phyloP scores from a whole-genome alignment of 2,329 filamentous ascomycete genomes.

The Ascochyta viciae-villosae region DNA sequence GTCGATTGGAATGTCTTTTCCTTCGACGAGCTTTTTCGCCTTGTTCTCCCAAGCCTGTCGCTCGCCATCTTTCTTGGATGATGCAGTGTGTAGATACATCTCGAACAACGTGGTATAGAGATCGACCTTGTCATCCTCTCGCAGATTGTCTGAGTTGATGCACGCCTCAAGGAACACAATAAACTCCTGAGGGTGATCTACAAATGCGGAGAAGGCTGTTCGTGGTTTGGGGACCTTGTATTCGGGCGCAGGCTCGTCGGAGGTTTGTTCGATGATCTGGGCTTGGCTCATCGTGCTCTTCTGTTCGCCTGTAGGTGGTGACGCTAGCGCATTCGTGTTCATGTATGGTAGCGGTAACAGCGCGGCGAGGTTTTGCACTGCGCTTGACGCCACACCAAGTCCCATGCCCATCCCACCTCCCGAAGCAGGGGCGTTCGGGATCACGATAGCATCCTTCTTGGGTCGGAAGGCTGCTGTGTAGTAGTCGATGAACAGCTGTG shows the following conservation, averaged over 20 bases:
- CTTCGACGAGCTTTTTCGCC: slow-evolving; percentile 86
- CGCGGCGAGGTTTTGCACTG: slow-evolving; percentile 84
- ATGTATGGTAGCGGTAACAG: slow-evolving; percentile 87
- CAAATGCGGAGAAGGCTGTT: slow-evolving; percentile 93
- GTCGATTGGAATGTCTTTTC: slow-evolving; percentile 81
- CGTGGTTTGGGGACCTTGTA: slow-evolving; percentile 85
- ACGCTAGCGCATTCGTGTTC: slow-evolving; percentile 66
- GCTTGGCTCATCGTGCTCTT: slow-evolving; percentile 63
- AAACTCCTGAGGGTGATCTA: slow-evolving; percentile 91
- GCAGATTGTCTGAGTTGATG: slow-evolving; percentile 73
- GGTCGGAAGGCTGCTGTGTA: slow-evolving; percentile 86
- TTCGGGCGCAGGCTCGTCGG: slow-evolving; percentile 59
- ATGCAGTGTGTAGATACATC: slow-evolving; percentile 94
- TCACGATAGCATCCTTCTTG: slow-evolving; percentile 67
- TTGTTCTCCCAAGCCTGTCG: slow-evolving; percentile 87
- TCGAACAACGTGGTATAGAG: slow-evolving; percentile 96
- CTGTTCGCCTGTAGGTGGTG: slow-evolving; percentile 60
- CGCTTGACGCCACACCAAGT: slow-evolving; percentile 66
- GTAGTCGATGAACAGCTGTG: slow-evolving; percentile 90
- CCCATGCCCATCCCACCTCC: slow-evolving; percentile 51
- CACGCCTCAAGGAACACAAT: slow-evolving; percentile 92
- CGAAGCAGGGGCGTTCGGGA: slow-evolving; percentile 56
- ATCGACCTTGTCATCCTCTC: slow-evolving; percentile 78
- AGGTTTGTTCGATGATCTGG: slow-evolving; percentile 60
- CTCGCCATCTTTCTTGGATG: slow-evolving; percentile 72